Conservation (phyloP, 2,329 filamentous ascomycete genomes). For the Ceratocystis albifundus region DNA sequence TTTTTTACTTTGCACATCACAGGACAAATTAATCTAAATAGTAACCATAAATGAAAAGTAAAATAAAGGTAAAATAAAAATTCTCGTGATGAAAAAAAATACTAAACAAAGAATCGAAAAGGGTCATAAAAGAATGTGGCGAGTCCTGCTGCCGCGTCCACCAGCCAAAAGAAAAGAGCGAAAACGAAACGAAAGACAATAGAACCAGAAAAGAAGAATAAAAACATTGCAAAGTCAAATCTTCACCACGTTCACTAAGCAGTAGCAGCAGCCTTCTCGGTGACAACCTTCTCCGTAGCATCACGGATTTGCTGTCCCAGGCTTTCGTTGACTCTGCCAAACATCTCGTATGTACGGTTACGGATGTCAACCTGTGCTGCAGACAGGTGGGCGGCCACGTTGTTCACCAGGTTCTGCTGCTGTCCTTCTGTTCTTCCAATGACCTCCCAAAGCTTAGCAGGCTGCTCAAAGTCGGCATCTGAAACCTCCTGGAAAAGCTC, state of each 20-base stretch:
- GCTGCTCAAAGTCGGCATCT: slow-evolving; percentile 41
- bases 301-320: slow-evolving; percentile 33
- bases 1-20: too few relatives aligned
- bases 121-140: not conserved
- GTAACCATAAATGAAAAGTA: not conserved
- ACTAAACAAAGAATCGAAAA: not conserved
- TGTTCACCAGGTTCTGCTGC: slow-evolving; percentile 50
- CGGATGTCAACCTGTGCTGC: slow-evolving; percentile 44
- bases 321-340: slow-evolving; percentile 42
- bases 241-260: not conserved
- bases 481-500: slow-evolving; percentile 36
- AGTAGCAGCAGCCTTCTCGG: slow-evolving; percentile 4
- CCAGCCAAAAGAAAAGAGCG: not conserved
- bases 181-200: not conserved
- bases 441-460: slow-evolving; percentile 39
- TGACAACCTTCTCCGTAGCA: slow-evolving; percentile 26
- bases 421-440: slow-evolving; percentile 41
- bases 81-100: not conserved
- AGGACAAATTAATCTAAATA: not conserved
- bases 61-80: not conserved
- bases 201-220: too few relatives aligned
- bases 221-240: not conserved
- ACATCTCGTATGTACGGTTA: slow-evolving; percentile 50
- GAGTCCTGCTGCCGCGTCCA: not conserved
- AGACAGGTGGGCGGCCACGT: slow-evolving; percentile 46